These are phyloP conservation scores for Arxiozyma telluris DNA, from an alignment of 1,139 yeast genomes.

Conservation along the genomic window DNA sequence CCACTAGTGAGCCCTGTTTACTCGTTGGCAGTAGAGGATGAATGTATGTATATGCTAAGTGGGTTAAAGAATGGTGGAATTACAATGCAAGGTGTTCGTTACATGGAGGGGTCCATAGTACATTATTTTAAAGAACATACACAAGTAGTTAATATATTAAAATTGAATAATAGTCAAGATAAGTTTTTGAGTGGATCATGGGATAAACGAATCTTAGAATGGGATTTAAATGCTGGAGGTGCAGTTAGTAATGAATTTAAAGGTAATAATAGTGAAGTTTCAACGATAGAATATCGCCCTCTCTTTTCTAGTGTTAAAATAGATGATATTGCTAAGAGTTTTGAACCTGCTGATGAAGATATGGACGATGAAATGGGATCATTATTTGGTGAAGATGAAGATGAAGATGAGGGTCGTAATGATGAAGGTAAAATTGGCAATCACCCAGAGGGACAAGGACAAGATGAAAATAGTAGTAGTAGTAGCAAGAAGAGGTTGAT, in stretches of 20 bases:
- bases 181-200: slow-evolving; percentile 76
- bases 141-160: slow-evolving; percentile 65
- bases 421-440: slow-evolving; percentile 13
- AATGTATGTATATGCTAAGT: slow-evolving; percentile 76
- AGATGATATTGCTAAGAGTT: slow-evolving; percentile 6
- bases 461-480: neutral
- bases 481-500: slow-evolving; percentile 5
- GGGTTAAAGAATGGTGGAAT: slow-evolving; percentile 86
- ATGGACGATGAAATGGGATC: slow-evolving; percentile 68
- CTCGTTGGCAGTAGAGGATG: slow-evolving; percentile 73
- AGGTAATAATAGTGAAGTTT: slow-evolving; percentile 67
- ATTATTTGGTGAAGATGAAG: slow-evolving; percentile 73
- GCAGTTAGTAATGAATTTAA: slow-evolving; percentile 36
- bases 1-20: slow-evolving; percentile 77
- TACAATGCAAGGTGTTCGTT: slow-evolving; percentile 70
- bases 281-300: slow-evolving; percentile 74
- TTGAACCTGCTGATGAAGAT: slow-evolving; percentile 14
- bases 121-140: slow-evolving; percentile 62
- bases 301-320: slow-evolving; percentile 42
- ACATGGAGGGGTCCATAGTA: slow-evolving; percentile 73
- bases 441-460: slow-evolving; percentile 20
- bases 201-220: slow-evolving; percentile 73
- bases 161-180: slow-evolving; percentile 43
- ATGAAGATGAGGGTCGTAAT: slow-evolving; percentile 33
- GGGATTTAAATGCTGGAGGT: slow-evolving; percentile 85